Evolutionary conservation across 192 early-diverging fungal genomes (phyloP), one percentile per base, ranked within the genome.

Genomic region (Coemansia sp.): DNA sequence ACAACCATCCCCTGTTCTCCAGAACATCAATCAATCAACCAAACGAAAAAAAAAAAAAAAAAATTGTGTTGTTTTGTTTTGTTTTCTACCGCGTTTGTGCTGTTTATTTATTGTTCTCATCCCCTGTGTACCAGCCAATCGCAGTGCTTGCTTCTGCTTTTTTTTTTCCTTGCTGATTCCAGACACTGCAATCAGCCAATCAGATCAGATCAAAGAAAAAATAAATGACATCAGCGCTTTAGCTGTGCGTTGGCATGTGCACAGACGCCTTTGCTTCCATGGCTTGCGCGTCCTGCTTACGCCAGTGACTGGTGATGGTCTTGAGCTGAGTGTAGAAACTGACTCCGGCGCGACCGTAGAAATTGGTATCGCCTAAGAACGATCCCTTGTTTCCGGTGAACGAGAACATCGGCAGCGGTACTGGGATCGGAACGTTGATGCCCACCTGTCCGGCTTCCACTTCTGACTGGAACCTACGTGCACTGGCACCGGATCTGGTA

Each of bases 321-420:
- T 98, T 98, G 75, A 86, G 87, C 73, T 90, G 87, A 42, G 96
- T 97, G 77, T 93, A 97, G 73, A 98, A 98, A 75, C 79, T 78
- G 59, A 92, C 63, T 34, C 91, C 91, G 18, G 84, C 77, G 71
- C 85, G 87, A 31, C 91, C 89, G 64, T 92, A 98, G 69, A 98
- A 98, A 87, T 98, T 97, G 42, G 95, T 75, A 68, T 98, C 96
- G 52, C 96, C 96, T 65, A 88, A 80, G 65, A 98, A 97, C 62
- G 91, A 93, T 28, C 88, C 96, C 62, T 92, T 85, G 59, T 86
- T 89, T 1, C 95, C 96, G 16, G 96, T 98, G 84, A 96, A 96
- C 55, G 91, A 92, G 84, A 98, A 98, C 89, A 95, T 94, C 61
- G 96, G 96, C 66, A 98, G 82, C 6, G 96, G 96, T 31, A 98